Evolutionary conservation across 225 moss, liverwort and hornwort species (phyloP).

Genomic region (Bryoerythrophyllum caledonicum): DNA sequence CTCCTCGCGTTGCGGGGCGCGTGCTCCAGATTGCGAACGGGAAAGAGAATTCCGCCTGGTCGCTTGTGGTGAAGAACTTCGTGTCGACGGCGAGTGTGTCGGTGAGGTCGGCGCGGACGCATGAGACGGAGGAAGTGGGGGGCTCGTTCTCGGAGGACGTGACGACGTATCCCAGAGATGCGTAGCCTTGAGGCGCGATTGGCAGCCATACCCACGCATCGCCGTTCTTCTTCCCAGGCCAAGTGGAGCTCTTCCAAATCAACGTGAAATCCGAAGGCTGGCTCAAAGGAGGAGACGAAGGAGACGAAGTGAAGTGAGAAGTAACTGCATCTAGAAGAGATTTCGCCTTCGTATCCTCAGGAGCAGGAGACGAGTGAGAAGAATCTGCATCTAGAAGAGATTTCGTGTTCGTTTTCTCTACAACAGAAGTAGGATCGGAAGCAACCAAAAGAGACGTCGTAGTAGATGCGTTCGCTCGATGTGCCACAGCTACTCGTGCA

Average conservation of each 20-base stretch:
- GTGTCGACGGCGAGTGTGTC: constrained; percentile 42
- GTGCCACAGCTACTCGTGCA: constrained; percentile 11
- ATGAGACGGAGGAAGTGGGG: constrained; percentile 39
- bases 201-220: constrained; percentile 74
- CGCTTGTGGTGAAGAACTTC: constrained; percentile 57
- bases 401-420: constrained; percentile 13
- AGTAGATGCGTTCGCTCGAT: neutral
- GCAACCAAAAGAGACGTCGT: no score
- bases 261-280: constrained; percentile 61
- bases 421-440: neutral
- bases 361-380: no score
- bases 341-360: constrained; percentile 16
- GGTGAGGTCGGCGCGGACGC: constrained; percentile 74
- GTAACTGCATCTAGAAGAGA: constrained; percentile 26
- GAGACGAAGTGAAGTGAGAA: neutral
- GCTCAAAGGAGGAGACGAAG: constrained; percentile 41
- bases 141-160: constrained; percentile 54
- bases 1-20: constrained; percentile 51
- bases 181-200: constrained; percentile 60
- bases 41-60: constrained; percentile 21
- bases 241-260: constrained; percentile 66
- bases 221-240: constrained; percentile 52
- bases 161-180: constrained; percentile 60
- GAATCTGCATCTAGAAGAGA: no score
- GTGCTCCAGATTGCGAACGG: constrained; percentile 69